Conservation (phyloP, 495 filamentous ascomycete species). For the Lasiosphaeria ovina region DNA sequence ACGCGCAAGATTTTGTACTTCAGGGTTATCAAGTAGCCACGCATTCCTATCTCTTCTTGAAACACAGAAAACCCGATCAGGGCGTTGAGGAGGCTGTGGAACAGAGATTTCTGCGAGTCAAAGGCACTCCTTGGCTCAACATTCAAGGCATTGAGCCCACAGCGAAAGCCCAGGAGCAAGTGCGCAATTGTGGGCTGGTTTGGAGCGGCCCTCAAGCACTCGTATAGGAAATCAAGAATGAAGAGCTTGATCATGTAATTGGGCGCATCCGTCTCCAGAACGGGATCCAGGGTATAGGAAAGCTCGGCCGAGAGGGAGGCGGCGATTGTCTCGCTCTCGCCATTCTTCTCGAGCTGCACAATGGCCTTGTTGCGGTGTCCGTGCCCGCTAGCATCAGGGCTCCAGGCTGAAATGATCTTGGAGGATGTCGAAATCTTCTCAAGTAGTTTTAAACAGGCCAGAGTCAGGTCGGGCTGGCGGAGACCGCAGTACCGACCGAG, state of each 20-base stretch:
- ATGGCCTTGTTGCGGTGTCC: slow-evolving; percentile 74
- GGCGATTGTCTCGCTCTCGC: slow-evolving; percentile 67
- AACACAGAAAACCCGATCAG: slow-evolving; percentile 60
- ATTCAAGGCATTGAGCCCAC: slow-evolving; percentile 62
- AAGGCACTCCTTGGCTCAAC: slow-evolving; percentile 64
- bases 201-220: slow-evolving; percentile 66
- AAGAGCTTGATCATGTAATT: slow-evolving; percentile 73
- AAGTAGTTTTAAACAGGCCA: slow-evolving; percentile 74
- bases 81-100: slow-evolving; percentile 73
- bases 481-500: slow-evolving; percentile 82
- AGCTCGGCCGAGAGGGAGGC: slow-evolving; percentile 66
- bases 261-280: slow-evolving; percentile 58
- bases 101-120: slow-evolving; percentile 65
- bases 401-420: slow-evolving; percentile 63
- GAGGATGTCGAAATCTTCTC: slow-evolving; percentile 80
- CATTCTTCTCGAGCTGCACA: slow-evolving; percentile 68
- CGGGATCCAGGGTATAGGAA: slow-evolving; percentile 59
- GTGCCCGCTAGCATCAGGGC: slow-evolving; percentile 44
- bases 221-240: slow-evolving; percentile 78
- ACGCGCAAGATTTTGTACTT: slow-evolving; percentile 76
- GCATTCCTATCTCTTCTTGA: slow-evolving; percentile 56
- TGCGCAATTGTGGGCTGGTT: slow-evolving; percentile 81
- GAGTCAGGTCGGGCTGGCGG: slow-evolving; percentile 69
- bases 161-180: slow-evolving; percentile 82
- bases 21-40: slow-evolving; percentile 68